These are phyloP conservation scores for Plasmodium falciparum DNA, from an alignment of 169 alveolate species.

Conservation along the genomic window DNA sequence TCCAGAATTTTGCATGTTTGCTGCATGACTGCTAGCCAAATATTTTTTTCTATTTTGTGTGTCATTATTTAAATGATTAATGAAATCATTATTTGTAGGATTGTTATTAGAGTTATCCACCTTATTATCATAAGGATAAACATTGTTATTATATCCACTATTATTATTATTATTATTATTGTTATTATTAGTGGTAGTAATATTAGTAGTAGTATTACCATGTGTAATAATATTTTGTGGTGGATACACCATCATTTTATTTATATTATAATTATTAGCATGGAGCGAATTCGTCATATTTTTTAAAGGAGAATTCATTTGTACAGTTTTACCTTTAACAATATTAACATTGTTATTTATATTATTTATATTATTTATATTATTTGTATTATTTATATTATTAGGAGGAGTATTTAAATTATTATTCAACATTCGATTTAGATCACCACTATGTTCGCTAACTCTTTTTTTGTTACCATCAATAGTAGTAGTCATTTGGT, in stretches of 20 bases:
- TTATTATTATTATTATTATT: slow-evolving; percentile 9
- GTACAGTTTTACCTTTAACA: slow-evolving; percentile 14
- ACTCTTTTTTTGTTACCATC: slow-evolving; percentile 1
- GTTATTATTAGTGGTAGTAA: background rate
- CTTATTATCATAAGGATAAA: background rate
- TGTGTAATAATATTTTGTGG: background rate
- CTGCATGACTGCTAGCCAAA: too few species aligned
- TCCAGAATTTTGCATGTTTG: too few species aligned
- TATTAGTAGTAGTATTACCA: background rate
- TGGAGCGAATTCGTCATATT: background rate
- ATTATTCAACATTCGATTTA: slow-evolving; percentile 11
- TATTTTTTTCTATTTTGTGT: too few species aligned
- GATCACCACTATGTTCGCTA: slow-evolving; percentile 17
- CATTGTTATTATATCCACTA: background rate
- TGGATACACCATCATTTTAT: background rate
- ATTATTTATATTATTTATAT: slow-evolving; percentile 11
- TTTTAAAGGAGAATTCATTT: background rate
- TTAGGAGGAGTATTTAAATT: slow-evolving; percentile 7
- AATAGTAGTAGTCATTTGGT: background rate
- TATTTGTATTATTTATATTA: slow-evolving; percentile 4
- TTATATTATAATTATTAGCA: slow-evolving; percentile 19
- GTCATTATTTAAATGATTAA: too few species aligned
- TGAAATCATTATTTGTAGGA: too few species aligned
- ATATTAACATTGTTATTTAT: slow-evolving; percentile 9
- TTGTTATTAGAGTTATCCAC: too few species aligned